These are phyloP conservation scores for Suillus paluster DNA, from an alignment of 768 basidiomycete species.

Conservation along the genomic window DNA sequence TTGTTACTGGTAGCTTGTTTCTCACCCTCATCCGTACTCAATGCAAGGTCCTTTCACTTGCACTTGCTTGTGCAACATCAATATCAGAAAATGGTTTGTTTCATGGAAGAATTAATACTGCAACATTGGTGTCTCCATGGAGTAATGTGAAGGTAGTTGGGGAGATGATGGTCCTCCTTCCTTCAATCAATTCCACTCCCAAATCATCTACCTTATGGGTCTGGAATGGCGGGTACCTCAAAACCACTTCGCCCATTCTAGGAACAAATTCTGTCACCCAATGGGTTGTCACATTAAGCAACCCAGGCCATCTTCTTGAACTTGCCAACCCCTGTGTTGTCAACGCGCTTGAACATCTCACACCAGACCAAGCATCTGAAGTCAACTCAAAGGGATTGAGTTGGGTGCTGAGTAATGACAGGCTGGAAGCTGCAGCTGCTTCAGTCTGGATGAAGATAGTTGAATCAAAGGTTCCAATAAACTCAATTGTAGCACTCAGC, in stretches of 20 bases:
- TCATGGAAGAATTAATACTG: background rate
- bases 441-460: conserved; percentile 3
- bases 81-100: too few species aligned
- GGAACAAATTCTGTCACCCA: conserved; percentile 3
- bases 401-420: background rate
- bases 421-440: background rate
- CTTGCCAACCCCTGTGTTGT: background rate
- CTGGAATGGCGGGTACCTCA: conserved; percentile 7
- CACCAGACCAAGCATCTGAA: background rate
- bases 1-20: too few species aligned
- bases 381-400: background rate
- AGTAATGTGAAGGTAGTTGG: conserved; percentile 1
- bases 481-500: background rate
- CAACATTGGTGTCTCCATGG: background rate
- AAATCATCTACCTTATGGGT: background rate
- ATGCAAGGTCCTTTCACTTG: too few species aligned
- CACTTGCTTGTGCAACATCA: too few species aligned
- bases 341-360: background rate
- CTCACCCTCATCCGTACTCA: too few species aligned
- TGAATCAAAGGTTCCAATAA: background rate
- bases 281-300: background rate
- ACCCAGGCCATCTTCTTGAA: conserved; percentile 3
- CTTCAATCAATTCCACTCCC: background rate
- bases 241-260: background rate
- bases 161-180: conserved; percentile 1